These are phyloP conservation scores for Syzygium jambos DNA, from an alignment of 345 rosid genomes.

Conservation along the genomic window DNA sequence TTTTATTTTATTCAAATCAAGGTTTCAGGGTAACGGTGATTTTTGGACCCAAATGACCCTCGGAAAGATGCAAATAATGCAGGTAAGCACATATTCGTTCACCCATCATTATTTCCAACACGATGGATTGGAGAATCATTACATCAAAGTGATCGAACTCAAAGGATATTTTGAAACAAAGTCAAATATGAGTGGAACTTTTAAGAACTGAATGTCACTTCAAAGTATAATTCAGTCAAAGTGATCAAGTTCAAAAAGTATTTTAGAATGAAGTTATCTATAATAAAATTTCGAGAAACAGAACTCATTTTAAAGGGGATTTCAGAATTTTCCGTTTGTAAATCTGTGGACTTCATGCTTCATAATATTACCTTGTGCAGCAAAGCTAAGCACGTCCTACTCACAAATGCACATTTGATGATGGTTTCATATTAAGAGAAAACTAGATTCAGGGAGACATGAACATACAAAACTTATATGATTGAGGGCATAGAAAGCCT, in stretches of 20 bases:
- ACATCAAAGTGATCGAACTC: background rate
- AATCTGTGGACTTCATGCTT: too few relatives aligned
- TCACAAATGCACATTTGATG: too few relatives aligned
- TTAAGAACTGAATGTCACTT: background rate
- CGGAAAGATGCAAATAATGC: background rate
- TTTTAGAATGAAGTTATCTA: too few relatives aligned
- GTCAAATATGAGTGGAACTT: background rate
- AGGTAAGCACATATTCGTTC: background rate
- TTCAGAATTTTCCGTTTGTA: too few relatives aligned
- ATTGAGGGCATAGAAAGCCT: too few relatives aligned
- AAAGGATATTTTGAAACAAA: background rate
- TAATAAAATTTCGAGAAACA: too few relatives aligned
- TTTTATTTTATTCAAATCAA: background rate
- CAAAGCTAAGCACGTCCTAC: too few relatives aligned
- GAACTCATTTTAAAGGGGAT: too few relatives aligned
- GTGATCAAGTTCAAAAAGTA: background rate
- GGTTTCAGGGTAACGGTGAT: background rate
- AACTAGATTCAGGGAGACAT: too few relatives aligned
- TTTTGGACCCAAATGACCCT: background rate
- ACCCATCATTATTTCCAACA: background rate
- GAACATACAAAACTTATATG: too few relatives aligned
- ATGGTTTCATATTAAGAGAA: too few relatives aligned
- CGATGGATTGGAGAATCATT: background rate
- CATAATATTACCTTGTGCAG: too few relatives aligned
- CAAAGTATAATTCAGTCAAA: background rate